Evolutionary conservation across 192 early-diverging fungal genomes (phyloP), one percentile per base, ranked within the genome.

Genomic region (Rhizoclosmatium sp.): DNA sequence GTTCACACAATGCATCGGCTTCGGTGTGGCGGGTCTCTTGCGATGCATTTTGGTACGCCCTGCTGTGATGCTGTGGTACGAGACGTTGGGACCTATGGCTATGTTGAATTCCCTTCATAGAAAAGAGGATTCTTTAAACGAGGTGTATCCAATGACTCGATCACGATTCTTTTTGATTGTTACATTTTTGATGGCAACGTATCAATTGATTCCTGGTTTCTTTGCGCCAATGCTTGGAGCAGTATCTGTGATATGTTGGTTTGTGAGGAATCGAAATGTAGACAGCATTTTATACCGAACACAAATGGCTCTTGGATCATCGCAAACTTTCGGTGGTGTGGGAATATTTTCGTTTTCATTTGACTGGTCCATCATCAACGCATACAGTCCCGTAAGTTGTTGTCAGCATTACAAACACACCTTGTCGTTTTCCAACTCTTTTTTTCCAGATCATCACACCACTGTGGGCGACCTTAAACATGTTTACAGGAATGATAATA

Each of bases 51-150:
- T 97, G 21, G 95, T 97, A 2, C 90, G 93, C 45, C 95, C 95
- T 12, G 85, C 93, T 3, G 85, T 90, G 4, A 96, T 97, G 95
- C 85, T 95, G 49, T 98, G 94, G 94, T 95, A 95, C 5, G 68
- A 83, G 2, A 93, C 89, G 61, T 85, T 98, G 42, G 70, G 93
- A 47, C 90, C 51, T 1, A 44, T 80, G 4, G 79, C 79, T 14
- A 68, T 80, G 66, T 51, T 80, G 12, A 89, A 90, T 19, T 91
- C 93, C 2, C 87, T 96, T 54, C 31, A 60, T 10, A 60, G 40
- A 14, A 69, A 66, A 21, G 72, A 69, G 9, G 64, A 65, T 66
- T 16, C 7, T 47, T 21, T 51, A 2, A 56, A 40, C 4, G 68
- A 46, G 4, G 48, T 45, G 19, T 70, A 70, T 56, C 49, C 49